These are phyloP conservation scores for Daucus carota DNA, from an alignment of 129 eudicot genomes.

Conservation along the genomic window DH1_v3.0 NC_030387.2:34363001-34363500, in stretches of 20 bases:
- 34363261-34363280: not conserved
- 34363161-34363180: not conserved
- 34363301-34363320: not conserved
- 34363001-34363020: no score
- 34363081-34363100: not conserved
- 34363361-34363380: not conserved
- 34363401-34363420: constrained; percentile 9
- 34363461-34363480: not conserved
- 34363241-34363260: not conserved
- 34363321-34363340: not conserved
- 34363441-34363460: not conserved
- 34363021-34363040: no score
- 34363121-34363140: not conserved
- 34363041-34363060: no score
- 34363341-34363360: not conserved
- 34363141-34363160: not conserved
- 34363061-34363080: no score
- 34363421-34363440: constrained; percentile 8
- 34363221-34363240: not conserved
- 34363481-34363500: not conserved
- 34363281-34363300: not conserved
- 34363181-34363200: not conserved
- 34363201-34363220: not conserved
- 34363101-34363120: no score
- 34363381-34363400: constrained; percentile 11